Base-by-base conservation (phyloP, 2,329 filamentous ascomycete genomes). In the Aspergillus amoenus region DNA sequence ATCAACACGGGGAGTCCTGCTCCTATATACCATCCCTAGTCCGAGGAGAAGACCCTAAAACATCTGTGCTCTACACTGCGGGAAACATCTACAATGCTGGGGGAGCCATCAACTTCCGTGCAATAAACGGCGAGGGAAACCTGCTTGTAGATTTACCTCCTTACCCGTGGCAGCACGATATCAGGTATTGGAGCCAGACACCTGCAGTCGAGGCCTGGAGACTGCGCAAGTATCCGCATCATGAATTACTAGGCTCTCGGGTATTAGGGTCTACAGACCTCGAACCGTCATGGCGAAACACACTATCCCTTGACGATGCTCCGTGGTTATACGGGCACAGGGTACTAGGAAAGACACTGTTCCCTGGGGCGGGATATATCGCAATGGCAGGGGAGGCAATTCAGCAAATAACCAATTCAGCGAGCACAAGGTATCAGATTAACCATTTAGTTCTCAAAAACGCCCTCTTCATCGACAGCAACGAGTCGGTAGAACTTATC, bases 271-370 rank as follows among this genome's bases (percentile, higher is more conserved):
- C 57, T 1, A 69, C 64, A 15, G 61, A 66, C 8, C 59, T 70
- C 4, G 68, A 69, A 45, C 68, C 69, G 0, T 53, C 56, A 7
- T 77, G 74, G 74, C 56, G 73, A 2, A 72, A 74, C 44, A 57
- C 67, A 3, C 53, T 77, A 3, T 56, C 56, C 1, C 54, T 70
- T 3, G 66, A 66, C 12, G 67, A 74, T 46, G 56, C 71, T 0
- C 67, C 70, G 1, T 77, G 74, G 75, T 52, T 78, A 6, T 56
- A 56, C 2, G 71, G 74, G 37, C 75, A 78, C 52, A 53, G 57
- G 5, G 62, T 75, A 9, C 60, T 67, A 21, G 61, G 61, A 0
- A 56, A 64, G 11, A 55, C 70, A 9, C 61, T 76, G 0, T 75
- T 73, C 53, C 73, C 74, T 2, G 68, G 55, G 9, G 68, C 73